phyloP scores from a whole-genome alignment of 2,329 filamentous ascomycete genomes.

The Fusarium incarnatum region DNA sequence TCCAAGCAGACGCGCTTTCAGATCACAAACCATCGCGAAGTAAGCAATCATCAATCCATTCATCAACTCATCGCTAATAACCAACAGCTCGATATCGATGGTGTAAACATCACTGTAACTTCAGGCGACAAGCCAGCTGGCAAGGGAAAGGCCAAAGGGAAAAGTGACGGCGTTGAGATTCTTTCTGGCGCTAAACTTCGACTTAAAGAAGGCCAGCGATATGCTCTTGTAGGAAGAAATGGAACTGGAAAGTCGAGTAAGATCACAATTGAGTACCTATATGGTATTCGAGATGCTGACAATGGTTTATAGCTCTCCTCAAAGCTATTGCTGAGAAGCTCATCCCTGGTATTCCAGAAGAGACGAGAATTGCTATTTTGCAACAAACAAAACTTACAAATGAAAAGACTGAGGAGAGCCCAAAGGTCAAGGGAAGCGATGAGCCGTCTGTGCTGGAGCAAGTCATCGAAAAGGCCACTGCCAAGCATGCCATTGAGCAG shows the following conservation, averaged over 20 bases:
- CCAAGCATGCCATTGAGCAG: slow-evolving; percentile 66
- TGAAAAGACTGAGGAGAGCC: slow-evolving; percentile 48
- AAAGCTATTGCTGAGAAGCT: slow-evolving; percentile 81
- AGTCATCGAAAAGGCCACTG: slow-evolving; percentile 71
- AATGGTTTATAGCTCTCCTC: slow-evolving; percentile 68
- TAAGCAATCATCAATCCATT: slow-evolving; percentile 44
- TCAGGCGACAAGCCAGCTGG: slow-evolving; percentile 57
- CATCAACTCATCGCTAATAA: neutral
- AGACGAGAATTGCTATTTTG: slow-evolving; percentile 73
- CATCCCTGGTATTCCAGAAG: slow-evolving; percentile 78
- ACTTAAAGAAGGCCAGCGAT: slow-evolving; percentile 78
- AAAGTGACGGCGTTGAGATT: slow-evolving; percentile 69
- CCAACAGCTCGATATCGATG: slow-evolving; percentile 74
- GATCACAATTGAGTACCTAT: slow-evolving; percentile 33
- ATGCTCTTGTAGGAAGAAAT: slow-evolving; percentile 84
- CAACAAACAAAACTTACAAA: slow-evolving; percentile 69
- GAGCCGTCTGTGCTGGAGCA: slow-evolving; percentile 69
- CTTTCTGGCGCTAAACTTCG: slow-evolving; percentile 76
- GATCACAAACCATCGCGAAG: slow-evolving; percentile 67
- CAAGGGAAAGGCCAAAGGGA: slow-evolving; percentile 64
- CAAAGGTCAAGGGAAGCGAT: slow-evolving; percentile 7
- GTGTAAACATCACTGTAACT: slow-evolving; percentile 75
- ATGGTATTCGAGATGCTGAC: slow-evolving; percentile 3
- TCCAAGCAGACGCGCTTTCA: slow-evolving; percentile 76
- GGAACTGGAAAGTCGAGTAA: slow-evolving; percentile 85